A percentile compares a stretch with the other conserved stretches of the same genome.
Conservation (phyloP, 2,329 filamentous ascomycete genomes). For the Ophiostoma piceae region DNA sequence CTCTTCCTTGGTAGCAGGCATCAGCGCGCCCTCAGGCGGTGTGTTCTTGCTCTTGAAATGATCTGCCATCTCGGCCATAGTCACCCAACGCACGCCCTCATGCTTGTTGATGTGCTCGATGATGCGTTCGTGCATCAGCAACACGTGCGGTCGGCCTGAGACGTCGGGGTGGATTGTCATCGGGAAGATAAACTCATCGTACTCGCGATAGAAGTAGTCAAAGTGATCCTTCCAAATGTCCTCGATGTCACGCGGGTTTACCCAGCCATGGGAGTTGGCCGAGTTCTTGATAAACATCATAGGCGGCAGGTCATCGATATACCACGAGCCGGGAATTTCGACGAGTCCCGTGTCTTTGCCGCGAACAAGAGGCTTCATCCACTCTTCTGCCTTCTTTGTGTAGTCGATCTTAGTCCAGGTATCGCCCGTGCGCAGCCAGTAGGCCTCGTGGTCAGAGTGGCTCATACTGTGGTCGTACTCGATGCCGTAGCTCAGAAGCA, state of each 20-base stretch:
- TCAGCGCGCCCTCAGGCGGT: slow-evolving; percentile 52
- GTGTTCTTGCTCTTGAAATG: slow-evolving; percentile 64
- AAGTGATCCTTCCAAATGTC: slow-evolving; percentile 63
- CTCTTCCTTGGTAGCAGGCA: slow-evolving; percentile 53
- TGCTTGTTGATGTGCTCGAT: slow-evolving; percentile 30
- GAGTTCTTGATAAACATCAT: slow-evolving; percentile 69
- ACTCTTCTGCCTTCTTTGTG: slow-evolving; percentile 53
- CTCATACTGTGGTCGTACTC: slow-evolving; percentile 66
- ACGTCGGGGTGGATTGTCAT: slow-evolving; percentile 74
- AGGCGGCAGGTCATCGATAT: slow-evolving; percentile 59
- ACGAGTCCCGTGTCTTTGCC: slow-evolving; percentile 58
- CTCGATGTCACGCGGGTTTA: slow-evolving; percentile 51
- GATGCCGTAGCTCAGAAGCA: slow-evolving; percentile 61
- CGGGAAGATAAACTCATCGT: slow-evolving; percentile 71
- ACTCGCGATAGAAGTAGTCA: slow-evolving; percentile 70
- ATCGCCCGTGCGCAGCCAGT: slow-evolving; percentile 60
- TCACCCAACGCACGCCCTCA: slow-evolving; percentile 55
- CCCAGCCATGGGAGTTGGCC: slow-evolving; percentile 59
- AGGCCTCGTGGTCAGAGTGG: slow-evolving; percentile 60
- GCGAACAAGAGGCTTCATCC: slow-evolving; percentile 61
- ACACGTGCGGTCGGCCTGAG: slow-evolving; percentile 63
- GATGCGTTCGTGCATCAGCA: slow-evolving; percentile 41
- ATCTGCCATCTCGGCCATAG: slow-evolving; percentile 58
- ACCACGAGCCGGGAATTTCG: slow-evolving; percentile 62
- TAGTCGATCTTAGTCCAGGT: slow-evolving; percentile 66